phyloP scores from a whole-genome alignment of 257 asterid species.

The Cinchona pubescens region DNA sequence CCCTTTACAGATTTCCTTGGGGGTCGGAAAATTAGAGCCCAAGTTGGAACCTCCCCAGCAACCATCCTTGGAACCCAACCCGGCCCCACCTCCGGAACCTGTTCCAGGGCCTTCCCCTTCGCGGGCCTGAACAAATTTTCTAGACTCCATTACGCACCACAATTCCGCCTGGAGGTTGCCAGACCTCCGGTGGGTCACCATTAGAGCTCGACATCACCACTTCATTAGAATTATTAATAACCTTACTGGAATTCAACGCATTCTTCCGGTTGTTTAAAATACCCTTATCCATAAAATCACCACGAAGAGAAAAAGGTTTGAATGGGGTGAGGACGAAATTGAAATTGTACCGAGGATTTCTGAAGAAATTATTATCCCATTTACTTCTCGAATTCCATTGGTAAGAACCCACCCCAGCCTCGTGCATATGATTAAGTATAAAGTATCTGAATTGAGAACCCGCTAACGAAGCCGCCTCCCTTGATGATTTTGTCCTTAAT shows the following conservation, averaged over 20 bases:
- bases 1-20: conserved; percentile 92
- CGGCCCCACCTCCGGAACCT: conserved; percentile 58
- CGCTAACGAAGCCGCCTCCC: conserved; percentile 59
- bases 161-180: conserved; percentile 90
- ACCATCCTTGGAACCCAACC: conserved; percentile 52
- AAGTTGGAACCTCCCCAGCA: conserved; percentile 94
- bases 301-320: conserved; percentile 48
- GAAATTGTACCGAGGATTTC: conserved; percentile 37
- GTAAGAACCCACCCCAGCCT: conserved; percentile 48
- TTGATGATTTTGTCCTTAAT: conserved; percentile 80
- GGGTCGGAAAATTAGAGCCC: conserved; percentile 78
- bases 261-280: conserved; percentile 18
- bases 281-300: conserved; percentile 39
- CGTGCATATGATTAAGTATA: conserved; percentile 52
- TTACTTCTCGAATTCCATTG: conserved; percentile 43
- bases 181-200: conserved; percentile 97
- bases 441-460: conserved; percentile 72
- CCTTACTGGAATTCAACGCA: conserved; percentile 23
- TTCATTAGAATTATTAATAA: conserved; percentile 28
- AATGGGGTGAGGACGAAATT: conserved; percentile 42
- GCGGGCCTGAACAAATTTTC: conserved; percentile 50
- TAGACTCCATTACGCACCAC: conserved; percentile 74
- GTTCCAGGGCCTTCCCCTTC: conserved; percentile 47
- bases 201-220: conserved; percentile 45
- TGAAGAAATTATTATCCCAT: conserved; percentile 36